Conservation (phyloP, 176 grass and related monocot genomes). For the Tillandsia leiboldiana region DNA sequence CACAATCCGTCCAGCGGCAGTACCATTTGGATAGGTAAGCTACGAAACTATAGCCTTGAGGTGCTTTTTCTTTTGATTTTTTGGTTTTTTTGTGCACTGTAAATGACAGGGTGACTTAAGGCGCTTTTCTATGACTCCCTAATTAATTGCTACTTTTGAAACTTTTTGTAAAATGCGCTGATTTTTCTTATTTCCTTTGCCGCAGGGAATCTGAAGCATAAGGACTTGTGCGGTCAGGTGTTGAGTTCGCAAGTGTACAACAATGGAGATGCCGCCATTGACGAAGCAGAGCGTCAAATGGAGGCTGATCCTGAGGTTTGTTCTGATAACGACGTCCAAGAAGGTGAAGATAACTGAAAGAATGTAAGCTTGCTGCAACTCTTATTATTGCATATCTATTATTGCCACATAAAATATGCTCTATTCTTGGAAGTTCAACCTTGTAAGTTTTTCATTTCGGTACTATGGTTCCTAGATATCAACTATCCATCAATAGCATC, state of each 20-base stretch:
- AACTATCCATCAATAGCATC: too few species aligned
- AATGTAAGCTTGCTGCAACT: too few species aligned
- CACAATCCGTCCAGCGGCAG: conserved; percentile 46
- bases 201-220: conserved; percentile 72
- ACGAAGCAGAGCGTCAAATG: conserved; percentile 26
- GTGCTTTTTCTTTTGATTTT: background rate
- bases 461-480: too few species aligned
- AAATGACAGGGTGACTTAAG: conserved; percentile 4
- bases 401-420: too few species aligned
- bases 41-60: conserved; percentile 3
- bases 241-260: conserved; percentile 78
- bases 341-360: background rate
- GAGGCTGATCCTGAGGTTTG: conserved; percentile 17
- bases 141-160: background rate
- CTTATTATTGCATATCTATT: too few species aligned
- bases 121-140: background rate
- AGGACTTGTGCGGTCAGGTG: conserved; percentile 56
- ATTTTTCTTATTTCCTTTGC: background rate
- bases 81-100: background rate
- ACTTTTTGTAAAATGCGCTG: background rate
- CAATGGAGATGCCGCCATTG: conserved; percentile 26
- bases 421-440: too few species aligned
- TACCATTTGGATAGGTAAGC: conserved; percentile 46
- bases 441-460: too few species aligned
- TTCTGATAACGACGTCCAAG: conserved; percentile 17